Base-by-base conservation (phyloP, 768 basidiomycete genomes). In the Auricularia sp. region DNA sequence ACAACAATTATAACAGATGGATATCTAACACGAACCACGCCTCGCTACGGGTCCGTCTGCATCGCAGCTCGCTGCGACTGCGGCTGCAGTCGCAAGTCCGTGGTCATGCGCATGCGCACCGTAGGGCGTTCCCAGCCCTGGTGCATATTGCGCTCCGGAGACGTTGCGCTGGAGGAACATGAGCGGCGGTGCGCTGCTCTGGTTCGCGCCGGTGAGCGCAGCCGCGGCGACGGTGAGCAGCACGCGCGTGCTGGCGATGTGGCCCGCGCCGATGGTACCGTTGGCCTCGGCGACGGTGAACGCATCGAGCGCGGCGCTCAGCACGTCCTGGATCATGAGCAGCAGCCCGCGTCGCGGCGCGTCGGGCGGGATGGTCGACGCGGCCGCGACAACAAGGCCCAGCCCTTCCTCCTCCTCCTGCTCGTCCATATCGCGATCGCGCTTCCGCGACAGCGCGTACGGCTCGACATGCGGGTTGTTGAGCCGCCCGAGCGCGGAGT, bases 271-370 rank as follows among this genome's bases (percentile, higher is more conserved):
- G 24, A 59, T 29, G 24, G 24, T 29, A 33, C 56, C 56, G 3
- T 13, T 29, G 1, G 24, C 24, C 34, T 29, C 24, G 4, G 56
- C 56, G 29, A 59, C 56, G 24, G 56, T 59, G 29, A 59, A 59
- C 56, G 56, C 56, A 18, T 59, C 56, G 29, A 59, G 56, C 24
- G 56, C 56, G 33, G 56, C 56, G 29, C 56, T 59, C 24, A 59
- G 29, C 24, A 59, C 56, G 56, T 59, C 56, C 34, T 59, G 56
- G 13, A 59, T 59, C 56, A 59, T 59, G 16, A 59, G 34, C 7
- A 59, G 56, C 56, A 59, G 24, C 56, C 56, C 56, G 3, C 56
- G 21, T 4, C 56, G 21, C 56, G 56, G 56, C 34, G 56, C 56
- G 10, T 59, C 56, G 24, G 56, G 56, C 34, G 56, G 56, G 24